phyloP scores from a whole-genome alignment of 768 basidiomycete genomes.

The Lentinus tigrinus region DNA sequence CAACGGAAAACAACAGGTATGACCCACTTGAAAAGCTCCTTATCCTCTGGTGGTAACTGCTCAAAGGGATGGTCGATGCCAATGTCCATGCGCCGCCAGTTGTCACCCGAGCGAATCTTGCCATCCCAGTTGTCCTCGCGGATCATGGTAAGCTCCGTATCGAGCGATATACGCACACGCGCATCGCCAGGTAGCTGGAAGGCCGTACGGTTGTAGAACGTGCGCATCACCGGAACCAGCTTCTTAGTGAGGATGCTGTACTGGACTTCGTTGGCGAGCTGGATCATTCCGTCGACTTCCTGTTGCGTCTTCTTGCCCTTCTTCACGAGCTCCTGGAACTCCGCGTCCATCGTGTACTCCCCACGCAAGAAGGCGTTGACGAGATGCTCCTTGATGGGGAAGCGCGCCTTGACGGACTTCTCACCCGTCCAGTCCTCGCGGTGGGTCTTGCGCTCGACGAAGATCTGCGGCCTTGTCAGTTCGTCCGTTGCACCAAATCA shows the following conservation, averaged over 20 bases:
- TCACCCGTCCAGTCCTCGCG: slow-evolving; percentile 99
- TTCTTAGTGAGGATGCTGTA: slow-evolving; percentile 83
- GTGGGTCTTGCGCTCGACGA: slow-evolving; percentile 88
- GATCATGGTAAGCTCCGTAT: slow-evolving; percentile 92
- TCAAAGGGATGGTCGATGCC: slow-evolving; percentile 91
- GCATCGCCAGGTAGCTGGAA: slow-evolving; percentile 99
- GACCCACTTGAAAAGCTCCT: slow-evolving; percentile 84
- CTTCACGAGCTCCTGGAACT: slow-evolving; percentile 81
- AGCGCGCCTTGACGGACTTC: slow-evolving; percentile 96
- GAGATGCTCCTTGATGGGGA: slow-evolving; percentile 90
- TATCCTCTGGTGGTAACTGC: slow-evolving; percentile 71
- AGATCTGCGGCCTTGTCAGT: slow-evolving; percentile 62
- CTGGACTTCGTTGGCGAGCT: slow-evolving; percentile 96
- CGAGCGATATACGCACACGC: slow-evolving; percentile 96
- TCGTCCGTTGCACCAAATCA: background rate
- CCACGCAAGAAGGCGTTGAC: slow-evolving; percentile 90
- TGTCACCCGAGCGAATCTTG: slow-evolving; percentile 66
- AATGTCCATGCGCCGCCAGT: slow-evolving; percentile 94
- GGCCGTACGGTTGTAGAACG: slow-evolving; percentile 98
- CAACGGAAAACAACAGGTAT: background rate
- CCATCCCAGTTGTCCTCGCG: slow-evolving; percentile 98
- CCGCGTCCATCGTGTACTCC: slow-evolving; percentile 89
- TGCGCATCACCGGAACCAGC: slow-evolving; percentile 89
- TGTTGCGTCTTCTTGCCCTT: slow-evolving; percentile 91
- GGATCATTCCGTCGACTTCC: slow-evolving; percentile 93